Percentiles rank a stretch among this genome's conserved stretches.
Evolutionary conservation across 2,329 filamentous ascomycete species (phyloP).

Genomic region (Escovopsis weberi): DNA sequence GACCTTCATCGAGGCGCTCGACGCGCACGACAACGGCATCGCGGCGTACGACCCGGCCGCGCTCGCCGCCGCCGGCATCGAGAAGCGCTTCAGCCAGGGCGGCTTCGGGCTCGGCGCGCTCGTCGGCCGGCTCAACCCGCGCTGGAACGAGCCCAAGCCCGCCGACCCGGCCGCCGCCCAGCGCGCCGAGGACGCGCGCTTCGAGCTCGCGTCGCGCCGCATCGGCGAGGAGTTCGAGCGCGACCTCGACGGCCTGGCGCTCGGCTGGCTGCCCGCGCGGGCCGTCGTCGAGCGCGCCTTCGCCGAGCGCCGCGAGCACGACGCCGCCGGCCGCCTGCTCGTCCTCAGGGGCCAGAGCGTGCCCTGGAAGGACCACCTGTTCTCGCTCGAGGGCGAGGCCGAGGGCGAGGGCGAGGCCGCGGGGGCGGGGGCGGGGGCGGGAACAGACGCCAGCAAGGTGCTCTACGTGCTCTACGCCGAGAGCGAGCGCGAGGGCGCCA

Average conservation of each 20-base stretch:
- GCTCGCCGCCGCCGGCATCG: constrained; percentile 53
- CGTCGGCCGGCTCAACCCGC: constrained; percentile 65
- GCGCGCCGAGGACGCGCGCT: constrained; percentile 65
- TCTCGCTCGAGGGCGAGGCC: constrained; percentile 54
- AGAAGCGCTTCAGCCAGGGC: constrained; percentile 72
- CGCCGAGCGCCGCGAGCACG: constrained; percentile 48
- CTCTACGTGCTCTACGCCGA: constrained; percentile 90
- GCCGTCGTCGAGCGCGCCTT: constrained; percentile 66
- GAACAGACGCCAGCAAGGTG: constrained; percentile 24
- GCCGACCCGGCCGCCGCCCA: constrained; percentile 43
- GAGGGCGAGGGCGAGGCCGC: too few relatives aligned
- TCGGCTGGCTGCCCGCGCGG: constrained; percentile 78
- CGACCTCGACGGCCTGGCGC: constrained; percentile 61
- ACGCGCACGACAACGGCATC: constrained; percentile 96
- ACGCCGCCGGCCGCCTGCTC: constrained; percentile 64
- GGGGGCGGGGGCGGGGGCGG: constrained; percentile 12
- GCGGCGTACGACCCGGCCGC: constrained; percentile 61
- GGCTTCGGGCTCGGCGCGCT: constrained; percentile 75
- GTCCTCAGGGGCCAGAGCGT: constrained; percentile 65
- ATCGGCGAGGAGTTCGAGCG: constrained; percentile 82
- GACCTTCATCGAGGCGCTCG: constrained; percentile 87
- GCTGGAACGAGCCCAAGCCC: constrained; percentile 55
- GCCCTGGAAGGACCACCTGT: constrained; percentile 95
- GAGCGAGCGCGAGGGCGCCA: constrained; percentile 55
- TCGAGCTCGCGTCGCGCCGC: constrained; percentile 60